Evolutionary conservation across 371 early-diverging fungal genomes (phyloP), one percentile per base, ranked within the genome.

Genomic region (Actinomucor elegans): DNA sequence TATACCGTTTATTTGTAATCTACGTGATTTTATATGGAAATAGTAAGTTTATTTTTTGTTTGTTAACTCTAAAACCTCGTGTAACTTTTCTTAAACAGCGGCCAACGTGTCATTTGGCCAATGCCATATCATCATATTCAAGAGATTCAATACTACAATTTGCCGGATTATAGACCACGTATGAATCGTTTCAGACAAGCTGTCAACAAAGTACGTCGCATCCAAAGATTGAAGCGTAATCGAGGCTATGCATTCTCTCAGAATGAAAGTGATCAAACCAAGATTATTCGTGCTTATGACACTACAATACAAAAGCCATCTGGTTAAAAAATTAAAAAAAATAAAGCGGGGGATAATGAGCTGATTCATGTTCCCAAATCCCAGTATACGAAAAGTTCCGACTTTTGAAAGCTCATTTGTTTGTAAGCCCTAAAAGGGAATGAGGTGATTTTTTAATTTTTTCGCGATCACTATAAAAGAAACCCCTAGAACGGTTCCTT

Each of bases 241-340:
- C 84, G 97, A 15, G 96, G 96, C 15, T 97, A 87, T 70, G 96
- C 96, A 5, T 96, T 97, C 64, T 93, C 94, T 42, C 96, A 96
- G 67, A 93, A 85, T 69, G 97, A 96, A 62, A 82, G 85, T 48
- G 97, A 95, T 18, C 95, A 94, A 69, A 91, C 93, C n/a, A 83
- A 91, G 52, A 67, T 97, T 33, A 92, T 97, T 51, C 83, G 96
- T 33, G 87, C 91, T 34, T 96, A 96, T 77, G 96, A 96, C 71
- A 96, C 97, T 40, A 96, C 96, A 5, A 66, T 85, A 44, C 78
- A 84, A 56, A 95, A 94, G 76, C 94, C 96, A 21, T 70, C 59
- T 32, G 91, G 91, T 29, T 85, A 67, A 72, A 4, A 15, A 23
- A 20, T 33, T 32, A 47, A 47, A 33, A 33, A 47, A 33, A 14